Base-by-base conservation (phyloP, 441 rosid genomes). In the Pelargonium myrrhifolium region DNA sequence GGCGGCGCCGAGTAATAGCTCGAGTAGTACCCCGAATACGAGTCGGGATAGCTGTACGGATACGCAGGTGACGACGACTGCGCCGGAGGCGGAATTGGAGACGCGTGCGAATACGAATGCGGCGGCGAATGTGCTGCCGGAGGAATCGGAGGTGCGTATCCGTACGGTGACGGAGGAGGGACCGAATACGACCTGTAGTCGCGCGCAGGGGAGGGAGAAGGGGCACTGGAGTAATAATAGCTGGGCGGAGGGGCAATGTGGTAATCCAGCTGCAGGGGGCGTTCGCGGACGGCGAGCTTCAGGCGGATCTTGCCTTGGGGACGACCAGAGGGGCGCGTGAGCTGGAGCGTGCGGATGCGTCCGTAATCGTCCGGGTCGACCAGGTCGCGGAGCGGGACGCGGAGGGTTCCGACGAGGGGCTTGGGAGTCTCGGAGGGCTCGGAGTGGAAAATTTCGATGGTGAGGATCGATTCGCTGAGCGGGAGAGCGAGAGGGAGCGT, bases 361-460 rank as follows among this genome's bases (percentile, higher is more conserved):
- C 45, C 45, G 1, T 28, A 1, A 9, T 83, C 76, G 1, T 73
- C 73, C 15, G 63, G 68, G 42, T 79, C 82, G 45, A 64, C 14
- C 8, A 85, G 68, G 3, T 75, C 72, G 18, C 42, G 43, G 62
- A 81, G 75, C 15, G 76, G 71, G 62, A 85, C 64, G 12, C 83
- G 84, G 65, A 83, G 83, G 15, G 84, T 80, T 0, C 79, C 89
- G 39, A 78, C 89, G 9, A 85, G 70, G 35, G 89, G 87, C n/a
- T 83, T 85, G 6, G 79, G 78, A 11, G 83, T 79, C 47, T 83
- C 86, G 66, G 87, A 77, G 18, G 81, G 78, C 60, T 72, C 74
- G 58, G 83, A 85, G 78, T 85, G 87, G 66, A 85, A 73, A 64
- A 85, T 70, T 74, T 85, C 87, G 71, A 85, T 17, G 65, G 80